Percentiles rank a stretch among this genome's conserved stretches.
These are phyloP conservation scores for Hanseniaspora osmophila DNA, from an alignment of 805 yeast genomes.

Conservation along the genomic window DNA sequence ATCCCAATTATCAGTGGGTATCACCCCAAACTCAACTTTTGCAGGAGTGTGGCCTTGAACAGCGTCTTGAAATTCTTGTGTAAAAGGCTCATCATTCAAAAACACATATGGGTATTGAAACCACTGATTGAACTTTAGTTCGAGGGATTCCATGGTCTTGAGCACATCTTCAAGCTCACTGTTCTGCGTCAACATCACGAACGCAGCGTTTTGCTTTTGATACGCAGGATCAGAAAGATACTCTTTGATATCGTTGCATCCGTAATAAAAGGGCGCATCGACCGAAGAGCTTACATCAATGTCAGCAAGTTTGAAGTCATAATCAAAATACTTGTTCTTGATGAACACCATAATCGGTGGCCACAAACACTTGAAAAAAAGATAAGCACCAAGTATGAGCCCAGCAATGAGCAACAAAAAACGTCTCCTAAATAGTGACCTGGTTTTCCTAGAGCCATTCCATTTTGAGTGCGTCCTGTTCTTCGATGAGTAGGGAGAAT, in stretches of 20 bases:
- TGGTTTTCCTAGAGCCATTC: too few species aligned
- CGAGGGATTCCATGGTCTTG: conserved; percentile 58
- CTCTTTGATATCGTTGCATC: conserved; percentile 39
- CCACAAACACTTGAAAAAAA: too few species aligned
- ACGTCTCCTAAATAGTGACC: too few species aligned
- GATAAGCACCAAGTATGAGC: too few species aligned
- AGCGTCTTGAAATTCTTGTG: conserved; percentile 41
- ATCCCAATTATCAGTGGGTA: conserved; percentile 51
- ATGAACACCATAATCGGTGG: background rate
- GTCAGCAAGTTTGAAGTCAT: conserved; percentile 6
- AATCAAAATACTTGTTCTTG: background rate
- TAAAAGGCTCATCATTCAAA: conserved; percentile 66
- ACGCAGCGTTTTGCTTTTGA: conserved; percentile 62
- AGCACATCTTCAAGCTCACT: conserved; percentile 67
- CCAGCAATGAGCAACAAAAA: too few species aligned
- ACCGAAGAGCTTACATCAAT: conserved; percentile 12
- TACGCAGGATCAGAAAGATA: conserved; percentile 16
- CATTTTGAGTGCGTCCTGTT: too few species aligned
- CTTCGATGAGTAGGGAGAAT: too few species aligned
- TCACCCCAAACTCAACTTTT: conserved; percentile 55
- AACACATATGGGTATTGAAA: conserved; percentile 87
- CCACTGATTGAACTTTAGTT: conserved; percentile 87
- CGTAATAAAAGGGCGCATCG: conserved; percentile 38
- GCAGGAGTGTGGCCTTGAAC: conserved; percentile 44
- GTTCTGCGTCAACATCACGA: conserved; percentile 74